Conservation (phyloP, 768 basidiomycete species). For the Pulveroboletus ravenelii region DNA sequence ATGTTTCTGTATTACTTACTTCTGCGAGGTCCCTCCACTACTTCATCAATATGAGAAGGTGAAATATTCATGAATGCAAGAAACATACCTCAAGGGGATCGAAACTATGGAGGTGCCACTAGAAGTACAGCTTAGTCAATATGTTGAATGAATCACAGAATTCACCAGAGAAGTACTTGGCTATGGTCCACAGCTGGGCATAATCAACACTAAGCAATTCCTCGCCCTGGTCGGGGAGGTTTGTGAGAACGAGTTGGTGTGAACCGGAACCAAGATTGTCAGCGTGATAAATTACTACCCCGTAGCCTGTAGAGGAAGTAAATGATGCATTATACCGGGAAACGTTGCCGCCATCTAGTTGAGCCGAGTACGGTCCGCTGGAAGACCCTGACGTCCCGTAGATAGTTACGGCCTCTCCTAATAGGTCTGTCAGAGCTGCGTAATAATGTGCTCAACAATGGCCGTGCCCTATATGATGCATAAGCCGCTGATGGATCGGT, state of each 20-base stretch:
- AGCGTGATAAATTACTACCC: slow-evolving; percentile 32
- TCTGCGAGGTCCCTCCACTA: background rate
- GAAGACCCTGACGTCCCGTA: slow-evolving; percentile 40
- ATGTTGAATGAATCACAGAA: background rate
- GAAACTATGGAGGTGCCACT: background rate
- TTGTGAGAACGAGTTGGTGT: slow-evolving; percentile 34
- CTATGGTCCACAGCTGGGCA: slow-evolving; percentile 23
- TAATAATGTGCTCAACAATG: background rate
- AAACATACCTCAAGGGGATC: slow-evolving; percentile 1
- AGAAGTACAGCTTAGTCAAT: background rate
- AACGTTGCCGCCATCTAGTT: slow-evolving; percentile 33
- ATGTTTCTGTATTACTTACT: slow-evolving; percentile 8
- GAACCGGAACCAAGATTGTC: slow-evolving; percentile 38
- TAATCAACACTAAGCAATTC: slow-evolving; percentile 32
- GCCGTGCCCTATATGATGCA: slow-evolving; percentile 18
- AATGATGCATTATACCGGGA: background rate
- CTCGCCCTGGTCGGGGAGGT: slow-evolving; percentile 18
- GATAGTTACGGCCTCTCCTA: slow-evolving; percentile 42
- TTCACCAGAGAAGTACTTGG: slow-evolving; percentile 12
- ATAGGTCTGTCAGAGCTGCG: background rate
- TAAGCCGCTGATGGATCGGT: slow-evolving; percentile 4
- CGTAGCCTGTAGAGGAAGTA: slow-evolving; percentile 17
- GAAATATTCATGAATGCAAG: background rate
- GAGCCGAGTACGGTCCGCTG: slow-evolving; percentile 33
- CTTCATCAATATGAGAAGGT: background rate